Conservation (phyloP, 768 basidiomycete genomes). For the Royoungia palumana region DNA sequence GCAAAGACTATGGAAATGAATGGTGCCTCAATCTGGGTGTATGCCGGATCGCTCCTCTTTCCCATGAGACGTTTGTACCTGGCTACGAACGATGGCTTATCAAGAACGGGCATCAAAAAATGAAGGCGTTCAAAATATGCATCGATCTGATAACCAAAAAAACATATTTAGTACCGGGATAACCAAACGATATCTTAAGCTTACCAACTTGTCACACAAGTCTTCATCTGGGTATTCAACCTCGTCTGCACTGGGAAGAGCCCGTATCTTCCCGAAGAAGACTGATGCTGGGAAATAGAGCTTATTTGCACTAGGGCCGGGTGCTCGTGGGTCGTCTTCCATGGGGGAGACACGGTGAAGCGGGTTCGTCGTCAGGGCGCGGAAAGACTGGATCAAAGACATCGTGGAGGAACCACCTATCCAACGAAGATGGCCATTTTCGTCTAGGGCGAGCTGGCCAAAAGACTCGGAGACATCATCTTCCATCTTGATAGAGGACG, state of each 20-base stretch:
- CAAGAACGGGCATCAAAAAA: constrained; percentile 83
- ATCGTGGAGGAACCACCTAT: constrained; percentile 90
- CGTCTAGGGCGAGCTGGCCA: constrained; percentile 84
- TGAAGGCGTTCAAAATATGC: constrained; percentile 87
- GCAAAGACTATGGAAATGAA: constrained; percentile 83
- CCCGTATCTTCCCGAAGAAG: constrained; percentile 82
- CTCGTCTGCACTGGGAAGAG: constrained; percentile 79
- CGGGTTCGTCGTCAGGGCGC: constrained; percentile 68
- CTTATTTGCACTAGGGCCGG: constrained; percentile 78
- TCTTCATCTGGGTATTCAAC: constrained; percentile 85
- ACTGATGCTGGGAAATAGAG: constrained; percentile 85
- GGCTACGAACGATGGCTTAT: constrained; percentile 78
- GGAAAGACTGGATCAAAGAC: constrained; percentile 88
- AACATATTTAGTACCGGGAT: constrained; percentile 21
- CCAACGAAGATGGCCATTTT: constrained; percentile 89
- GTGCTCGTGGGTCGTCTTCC: constrained; percentile 78
- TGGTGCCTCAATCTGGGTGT: constrained; percentile 60
- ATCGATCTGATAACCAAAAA: constrained; percentile 67
- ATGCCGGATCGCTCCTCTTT: constrained; percentile 48
- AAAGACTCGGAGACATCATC: constrained; percentile 84
- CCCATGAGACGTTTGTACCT: constrained; percentile 76
- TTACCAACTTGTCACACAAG: constrained; percentile 80
- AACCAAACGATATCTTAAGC: constrained; percentile 30
- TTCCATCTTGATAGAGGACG: constrained; percentile 36
- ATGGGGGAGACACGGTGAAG: constrained; percentile 76